Conservation (phyloP, 257 asterid species). For the Pogostemon cablin region DNA sequence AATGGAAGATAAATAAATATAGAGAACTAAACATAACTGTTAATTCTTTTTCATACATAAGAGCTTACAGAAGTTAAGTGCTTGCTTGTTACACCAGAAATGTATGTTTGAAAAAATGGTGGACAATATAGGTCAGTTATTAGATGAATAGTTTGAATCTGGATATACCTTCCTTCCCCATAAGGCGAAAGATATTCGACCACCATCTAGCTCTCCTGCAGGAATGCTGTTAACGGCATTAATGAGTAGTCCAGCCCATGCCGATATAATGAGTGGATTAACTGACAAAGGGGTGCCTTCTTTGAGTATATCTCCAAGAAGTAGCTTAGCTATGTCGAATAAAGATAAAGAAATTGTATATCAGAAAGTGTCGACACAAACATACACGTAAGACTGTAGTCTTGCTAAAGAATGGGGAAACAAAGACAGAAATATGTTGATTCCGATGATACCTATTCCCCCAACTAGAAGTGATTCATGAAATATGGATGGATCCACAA, state of each 20-base stretch:
- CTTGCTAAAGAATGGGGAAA: neutral
- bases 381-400: neutral
- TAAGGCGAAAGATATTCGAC: constrained; percentile 82
- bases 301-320: constrained; percentile 85
- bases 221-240: constrained; percentile 96
- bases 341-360: constrained; percentile 19
- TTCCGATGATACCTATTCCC: constrained; percentile 64
- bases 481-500: constrained; percentile 82
- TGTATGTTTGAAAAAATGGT: neutral
- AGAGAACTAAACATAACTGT: neutral
- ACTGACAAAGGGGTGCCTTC: constrained; percentile 84
- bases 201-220: constrained; percentile 98
- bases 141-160: constrained; percentile 8
- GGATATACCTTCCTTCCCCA: constrained; percentile 94
- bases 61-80: neutral
- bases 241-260: constrained; percentile 93
- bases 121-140: neutral
- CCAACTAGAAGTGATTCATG: constrained; percentile 93
- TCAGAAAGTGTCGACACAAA: neutral
- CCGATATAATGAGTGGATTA: constrained; percentile 89
- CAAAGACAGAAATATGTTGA: constrained; percentile 7
- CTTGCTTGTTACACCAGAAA: neutral
- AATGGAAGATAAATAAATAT: neutral
- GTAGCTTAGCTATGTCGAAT: constrained; percentile 71
- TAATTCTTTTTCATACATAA: neutral